phyloP scores from a whole-genome alignment of 2,329 filamentous ascomycete species.

The Nemania serpens region DNA sequence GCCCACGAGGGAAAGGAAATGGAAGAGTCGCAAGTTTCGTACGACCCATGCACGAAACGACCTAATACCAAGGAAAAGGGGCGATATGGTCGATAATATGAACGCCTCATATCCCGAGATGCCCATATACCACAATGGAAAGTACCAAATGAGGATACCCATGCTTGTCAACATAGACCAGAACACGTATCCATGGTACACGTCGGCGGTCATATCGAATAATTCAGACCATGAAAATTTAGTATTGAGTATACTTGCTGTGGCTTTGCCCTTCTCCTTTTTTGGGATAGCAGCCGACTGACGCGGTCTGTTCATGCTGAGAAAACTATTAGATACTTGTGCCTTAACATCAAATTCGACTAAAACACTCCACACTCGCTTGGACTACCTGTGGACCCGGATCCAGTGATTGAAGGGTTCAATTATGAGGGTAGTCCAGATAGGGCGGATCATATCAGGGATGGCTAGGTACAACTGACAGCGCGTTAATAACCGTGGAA shows the following conservation, averaged over 20 bases:
- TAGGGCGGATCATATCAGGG: constrained; percentile 1
- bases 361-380: constrained; percentile 35
- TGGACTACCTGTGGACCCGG: constrained; percentile 22
- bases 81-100: constrained; percentile 83
- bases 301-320: constrained; percentile 54
- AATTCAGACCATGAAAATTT: constrained; percentile 75
- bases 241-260: constrained; percentile 70
- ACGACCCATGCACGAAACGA: constrained; percentile 70
- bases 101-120: constrained; percentile 94
- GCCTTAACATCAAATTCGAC: constrained; percentile 6
- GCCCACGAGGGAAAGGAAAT: constrained; percentile 78
- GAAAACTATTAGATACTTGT: constrained; percentile 35
- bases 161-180: constrained; percentile 94
- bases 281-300: constrained; percentile 60
- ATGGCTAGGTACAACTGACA: not conserved
- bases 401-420: not conserved
- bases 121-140: constrained; percentile 98
- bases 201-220: constrained; percentile 81
- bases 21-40: constrained; percentile 70
- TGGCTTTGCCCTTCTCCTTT: constrained; percentile 78
- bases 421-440: not conserved
- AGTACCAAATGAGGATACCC: constrained; percentile 93
- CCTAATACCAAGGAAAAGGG: constrained; percentile 74
- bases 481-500: not conserved
- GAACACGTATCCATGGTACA: constrained; percentile 94